Evolutionary conservation across 805 yeast species (phyloP), one percentile per base, ranked within the genome.

Genomic region (Aciculoconidium aculeatum): DNA sequence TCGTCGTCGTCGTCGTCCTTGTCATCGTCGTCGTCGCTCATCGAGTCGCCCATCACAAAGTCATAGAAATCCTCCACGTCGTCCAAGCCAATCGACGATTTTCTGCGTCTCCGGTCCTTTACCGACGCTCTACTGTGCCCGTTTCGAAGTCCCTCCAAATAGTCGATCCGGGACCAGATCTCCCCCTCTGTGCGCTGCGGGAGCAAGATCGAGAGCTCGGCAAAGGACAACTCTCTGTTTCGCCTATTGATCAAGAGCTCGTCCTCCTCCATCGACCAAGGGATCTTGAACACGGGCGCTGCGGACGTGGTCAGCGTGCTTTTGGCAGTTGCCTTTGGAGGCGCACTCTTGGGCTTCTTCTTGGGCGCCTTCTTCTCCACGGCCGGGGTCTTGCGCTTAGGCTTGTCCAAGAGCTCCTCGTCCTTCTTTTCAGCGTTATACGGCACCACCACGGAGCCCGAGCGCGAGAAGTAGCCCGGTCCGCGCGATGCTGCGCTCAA

Each of bases 141-240:
- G 34, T 57, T 59, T 25, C 60, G 39, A 11, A 59, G 44, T 32
- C 53, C 58, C 35, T 57, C 65, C 21, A 76, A 48, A 28, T 65
- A 55, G 27, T 65, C 72, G 13, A 81, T 71, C 37, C 92, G 65
- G 21, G 69, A 54, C 64, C 72, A 66, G 23, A 86, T 86, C 42
- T 84, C 92, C n/a, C 65, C 65, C 48, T 81, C 87, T 0, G 92
- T 67, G 39, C 85, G 71, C 34, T 69, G 70, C 10, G 92, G 90
- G 23, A 86, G 60, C 30, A 86, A 55, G 18, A 85, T 77, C 10
- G 80, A 69, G 21, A 86, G 59, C 54, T 86, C 95, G 11, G 79
- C 80, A 44, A 80, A 67, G 18, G 80, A 70, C 22, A 86, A 56
- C 32, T 79, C 80, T 40, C 76, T 59, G 28, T 70, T 58, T 7